Evolutionary conservation across 1,284 basidiomycete genomes (phyloP), one percentile per base, ranked within the genome.

Genomic region (Heimioporus retisporus): DNA sequence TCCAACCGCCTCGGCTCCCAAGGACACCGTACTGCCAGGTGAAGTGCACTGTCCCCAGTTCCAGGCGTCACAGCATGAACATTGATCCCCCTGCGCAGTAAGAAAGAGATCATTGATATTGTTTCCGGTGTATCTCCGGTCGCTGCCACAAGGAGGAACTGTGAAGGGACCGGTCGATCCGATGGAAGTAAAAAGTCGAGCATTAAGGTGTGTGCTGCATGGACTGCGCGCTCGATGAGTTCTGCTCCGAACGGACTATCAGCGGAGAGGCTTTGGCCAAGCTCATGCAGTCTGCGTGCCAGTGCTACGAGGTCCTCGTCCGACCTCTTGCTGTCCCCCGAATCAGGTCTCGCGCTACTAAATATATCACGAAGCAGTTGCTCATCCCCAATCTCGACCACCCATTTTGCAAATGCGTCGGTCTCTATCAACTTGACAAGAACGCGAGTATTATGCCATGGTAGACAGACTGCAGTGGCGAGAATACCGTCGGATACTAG

Each of bases 1-100:
- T 60, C 51, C 15, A 60, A 16, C 25, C 59, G 42, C 40, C 59
- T 40, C 21, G 50, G 59, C n/a, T 60, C 59, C 59, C 59, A 60
- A 43, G 51, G 51, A 23, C 51, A 60, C 59, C 43, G 43, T 14
- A 21, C 51, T 25, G 59, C 59, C 4, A 60, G 59, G 50, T 60
- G 59, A 23, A 60, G 50, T 6, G 59, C 59, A 6, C 50, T 54
- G 50, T 60, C 40, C 15, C 50, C 3, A 25, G 11, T 14, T 6
- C 43, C 31, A 14, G 28, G 23, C 13, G 59, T 43, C 18, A 54
- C 23, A 6, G 25, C 13, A 19, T 31, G 21, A 14, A 44, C 6
- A 28, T 60, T 50, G 19, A 54, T 40, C 14, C 50, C 59, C 18
- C 19, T 60, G 10, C 2, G 4, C 3, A 60, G 59, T 5, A 60